Percentiles rank a stretch among this genome's conserved stretches.
Evolutionary conservation across 306 rosid species (phyloP).

Genomic region (Mimosa pudica): DNA sequence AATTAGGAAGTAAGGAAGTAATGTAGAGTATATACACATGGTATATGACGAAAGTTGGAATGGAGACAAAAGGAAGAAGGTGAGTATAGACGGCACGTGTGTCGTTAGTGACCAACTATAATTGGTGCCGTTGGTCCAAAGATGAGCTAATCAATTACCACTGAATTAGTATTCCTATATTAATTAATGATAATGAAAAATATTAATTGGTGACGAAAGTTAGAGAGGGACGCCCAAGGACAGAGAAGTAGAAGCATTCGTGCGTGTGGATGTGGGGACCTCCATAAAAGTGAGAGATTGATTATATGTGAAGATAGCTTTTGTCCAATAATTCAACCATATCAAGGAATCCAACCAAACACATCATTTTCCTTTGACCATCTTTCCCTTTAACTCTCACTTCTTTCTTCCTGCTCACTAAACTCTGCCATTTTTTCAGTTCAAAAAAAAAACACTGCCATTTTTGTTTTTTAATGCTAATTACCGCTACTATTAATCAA

Average conservation of each 20-base stretch:
- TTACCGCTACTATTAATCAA: too few relatives aligned
- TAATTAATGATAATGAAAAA: background rate
- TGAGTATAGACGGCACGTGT: slow-evolving; percentile 30
- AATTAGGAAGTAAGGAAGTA: too few relatives aligned
- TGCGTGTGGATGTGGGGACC: background rate
- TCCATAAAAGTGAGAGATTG: background rate
- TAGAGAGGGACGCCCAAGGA: background rate
- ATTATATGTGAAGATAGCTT: background rate
- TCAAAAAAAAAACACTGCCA: too few relatives aligned
- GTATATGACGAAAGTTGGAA: background rate
- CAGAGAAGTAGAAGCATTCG: background rate
- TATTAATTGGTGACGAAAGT: background rate
- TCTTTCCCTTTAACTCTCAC: background rate
- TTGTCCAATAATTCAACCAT: background rate
- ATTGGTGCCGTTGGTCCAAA: slow-evolving; percentile 23
- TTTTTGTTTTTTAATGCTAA: too few relatives aligned
- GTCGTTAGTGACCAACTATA: slow-evolving; percentile 17
- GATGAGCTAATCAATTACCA: background rate
- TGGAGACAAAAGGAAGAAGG: background rate
- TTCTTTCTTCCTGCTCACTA: background rate
- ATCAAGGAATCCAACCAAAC: slow-evolving; percentile 2
- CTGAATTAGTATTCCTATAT: background rate
- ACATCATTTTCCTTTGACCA: slow-evolving; percentile 3
- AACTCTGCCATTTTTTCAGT: too few relatives aligned
- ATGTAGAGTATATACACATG: too few relatives aligned